Evolutionary conservation across 2,329 filamentous ascomycete species (phyloP).

Genomic region (Venturia asperata): DNA sequence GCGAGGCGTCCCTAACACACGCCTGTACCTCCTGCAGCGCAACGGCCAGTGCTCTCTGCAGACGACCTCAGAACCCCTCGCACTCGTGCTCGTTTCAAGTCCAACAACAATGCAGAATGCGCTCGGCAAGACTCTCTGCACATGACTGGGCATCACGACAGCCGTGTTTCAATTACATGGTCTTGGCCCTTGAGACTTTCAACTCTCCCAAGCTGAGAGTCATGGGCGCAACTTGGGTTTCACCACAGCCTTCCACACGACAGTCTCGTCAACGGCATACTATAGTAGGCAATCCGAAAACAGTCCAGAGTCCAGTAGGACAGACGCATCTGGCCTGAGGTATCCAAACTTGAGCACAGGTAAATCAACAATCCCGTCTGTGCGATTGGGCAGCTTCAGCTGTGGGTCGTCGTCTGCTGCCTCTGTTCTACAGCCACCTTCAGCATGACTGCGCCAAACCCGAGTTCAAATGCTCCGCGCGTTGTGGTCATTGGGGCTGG

Average conservation of each 20-base stretch:
- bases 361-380: background rate
- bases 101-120: background rate
- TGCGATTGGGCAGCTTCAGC: background rate
- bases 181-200: background rate
- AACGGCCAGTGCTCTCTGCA: background rate
- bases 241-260: background rate
- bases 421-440: background rate
- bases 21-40: no score
- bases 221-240: background rate
- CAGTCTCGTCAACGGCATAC: background rate
- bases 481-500: slow-evolving; percentile 36
- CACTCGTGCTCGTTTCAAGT: background rate
- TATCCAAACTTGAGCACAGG: background rate
- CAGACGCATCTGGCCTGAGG: background rate
- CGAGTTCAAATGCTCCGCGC: slow-evolving; percentile 21
- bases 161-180: background rate
- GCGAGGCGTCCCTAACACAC: background rate
- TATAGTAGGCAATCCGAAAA: no score
- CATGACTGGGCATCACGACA: background rate
- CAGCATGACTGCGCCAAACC: background rate
- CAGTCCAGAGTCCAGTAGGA: no score
- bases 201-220: background rate
- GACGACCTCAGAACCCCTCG: no score
- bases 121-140: background rate
- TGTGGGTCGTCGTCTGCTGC: background rate